phyloP scores from a whole-genome alignment of 345 rosid genomes.

The Eutrema heterophyllum region DNA sequence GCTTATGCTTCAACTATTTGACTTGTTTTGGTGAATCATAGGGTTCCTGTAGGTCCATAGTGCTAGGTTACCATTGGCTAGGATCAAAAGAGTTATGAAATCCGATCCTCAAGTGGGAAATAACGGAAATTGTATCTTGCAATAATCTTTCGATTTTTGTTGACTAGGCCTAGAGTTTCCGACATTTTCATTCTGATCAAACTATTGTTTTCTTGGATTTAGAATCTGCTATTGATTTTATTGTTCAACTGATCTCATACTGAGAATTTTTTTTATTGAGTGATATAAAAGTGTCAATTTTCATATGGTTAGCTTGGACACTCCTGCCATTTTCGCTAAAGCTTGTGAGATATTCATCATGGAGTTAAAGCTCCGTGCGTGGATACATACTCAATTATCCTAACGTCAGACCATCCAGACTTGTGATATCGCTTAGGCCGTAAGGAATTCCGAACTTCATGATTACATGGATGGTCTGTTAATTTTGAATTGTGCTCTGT shows the following conservation, averaged over 20 bases:
- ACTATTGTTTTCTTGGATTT: not conserved
- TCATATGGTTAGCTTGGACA: slow-evolving; percentile 32
- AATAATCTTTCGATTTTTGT: not conserved
- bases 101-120: not conserved
- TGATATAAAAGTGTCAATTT: not conserved
- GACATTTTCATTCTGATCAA: not conserved
- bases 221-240: no score
- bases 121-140: not conserved
- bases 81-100: not conserved
- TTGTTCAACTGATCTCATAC: not conserved
- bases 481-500: no score
- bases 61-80: not conserved
- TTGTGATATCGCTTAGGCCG: not conserved
- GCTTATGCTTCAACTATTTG: not conserved
- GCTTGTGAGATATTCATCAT: slow-evolving; percentile 40
- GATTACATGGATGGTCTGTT: not conserved
- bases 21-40: not conserved
- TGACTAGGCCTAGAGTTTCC: not conserved
- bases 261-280: not conserved
- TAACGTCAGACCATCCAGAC: slow-evolving; percentile 7
- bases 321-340: slow-evolving; percentile 32
- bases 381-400: slow-evolving; percentile 23
- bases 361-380: slow-evolving; percentile 17
- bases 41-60: no score
- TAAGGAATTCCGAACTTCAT: not conserved